Conservation (phyloP, 2,329 filamentous ascomycete genomes). For the Cercospora zeina region DNA sequence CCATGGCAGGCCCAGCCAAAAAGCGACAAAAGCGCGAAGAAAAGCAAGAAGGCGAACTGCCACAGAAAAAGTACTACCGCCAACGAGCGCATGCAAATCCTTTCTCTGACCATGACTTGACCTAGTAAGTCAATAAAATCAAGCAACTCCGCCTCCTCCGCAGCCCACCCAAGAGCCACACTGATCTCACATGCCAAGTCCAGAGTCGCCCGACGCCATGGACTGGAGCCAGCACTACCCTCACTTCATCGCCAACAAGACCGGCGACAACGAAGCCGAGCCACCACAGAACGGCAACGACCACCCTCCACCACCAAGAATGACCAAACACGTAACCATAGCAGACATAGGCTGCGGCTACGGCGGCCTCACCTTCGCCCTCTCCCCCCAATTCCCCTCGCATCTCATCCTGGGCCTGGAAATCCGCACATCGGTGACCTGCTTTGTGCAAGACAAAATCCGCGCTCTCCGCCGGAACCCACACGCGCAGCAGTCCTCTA, state of each 20-base stretch:
- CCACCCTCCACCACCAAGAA: slow-evolving; percentile 17
- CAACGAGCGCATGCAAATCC: slow-evolving; percentile 97
- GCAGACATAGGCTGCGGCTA: slow-evolving; percentile 98
- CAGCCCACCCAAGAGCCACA: slow-evolving; percentile 3
- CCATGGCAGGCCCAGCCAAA: slow-evolving; percentile 42
- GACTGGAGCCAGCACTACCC: slow-evolving; percentile 88
- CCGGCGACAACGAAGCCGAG: slow-evolving; percentile 3
- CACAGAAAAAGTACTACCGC: slow-evolving; percentile 93
- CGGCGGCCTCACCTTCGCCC: slow-evolving; percentile 82
- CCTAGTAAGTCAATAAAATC: slow-evolving; percentile 66
- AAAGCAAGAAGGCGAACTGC: slow-evolving; percentile 59
- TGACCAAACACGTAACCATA: slow-evolving; percentile 76
- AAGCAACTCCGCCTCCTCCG: not conserved
- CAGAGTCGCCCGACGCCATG: slow-evolving; percentile 76
- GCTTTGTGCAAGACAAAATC: slow-evolving; percentile 87
- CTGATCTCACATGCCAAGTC: slow-evolving; percentile 56
- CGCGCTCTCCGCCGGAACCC: slow-evolving; percentile 71
- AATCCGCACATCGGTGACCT: slow-evolving; percentile 84
- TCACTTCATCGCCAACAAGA: slow-evolving; percentile 53
- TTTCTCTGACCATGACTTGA: slow-evolving; percentile 88
- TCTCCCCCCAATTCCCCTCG: slow-evolving; percentile 77
- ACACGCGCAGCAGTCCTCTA: slow-evolving; percentile 17
- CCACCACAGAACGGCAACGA: slow-evolving; percentile 22
- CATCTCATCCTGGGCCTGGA: slow-evolving; percentile 87
- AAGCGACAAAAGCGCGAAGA: slow-evolving; percentile 52